Evolutionary conservation across 768 basidiomycete genomes (phyloP).

Genomic region (Leucosporidium yakuticum): DNA sequence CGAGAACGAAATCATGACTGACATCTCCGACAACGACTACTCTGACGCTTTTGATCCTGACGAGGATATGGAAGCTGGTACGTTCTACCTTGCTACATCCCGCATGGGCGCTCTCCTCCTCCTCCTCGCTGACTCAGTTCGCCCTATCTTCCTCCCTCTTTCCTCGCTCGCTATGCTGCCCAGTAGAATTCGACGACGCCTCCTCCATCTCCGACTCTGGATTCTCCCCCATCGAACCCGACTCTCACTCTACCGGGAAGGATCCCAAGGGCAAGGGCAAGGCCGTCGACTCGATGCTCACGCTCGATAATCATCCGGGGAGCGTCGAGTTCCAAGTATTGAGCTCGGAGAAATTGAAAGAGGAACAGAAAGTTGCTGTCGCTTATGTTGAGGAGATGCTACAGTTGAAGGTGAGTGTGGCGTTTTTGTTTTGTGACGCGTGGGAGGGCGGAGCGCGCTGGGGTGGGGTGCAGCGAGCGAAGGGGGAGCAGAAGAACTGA

Average conservation of each 20-base stretch:
- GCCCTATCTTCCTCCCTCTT: too few relatives aligned
- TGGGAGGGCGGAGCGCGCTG: not conserved
- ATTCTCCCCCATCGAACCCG: slow-evolving; percentile 16
- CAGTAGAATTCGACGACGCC: not conserved
- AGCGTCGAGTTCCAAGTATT: slow-evolving; percentile 21
- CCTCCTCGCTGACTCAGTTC: too few relatives aligned
- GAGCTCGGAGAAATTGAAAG: slow-evolving; percentile 56
- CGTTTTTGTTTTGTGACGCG: not conserved
- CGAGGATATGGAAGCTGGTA: too few relatives aligned
- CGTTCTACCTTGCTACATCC: too few relatives aligned
- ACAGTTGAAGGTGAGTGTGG: slow-evolving; percentile 66
- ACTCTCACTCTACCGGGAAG: not conserved
- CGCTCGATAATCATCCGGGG: not conserved
- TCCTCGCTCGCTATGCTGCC: too few relatives aligned
- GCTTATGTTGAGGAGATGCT: slow-evolving; percentile 84
- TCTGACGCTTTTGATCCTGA: too few relatives aligned
- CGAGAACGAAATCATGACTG: too few relatives aligned
- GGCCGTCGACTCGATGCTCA: not conserved
- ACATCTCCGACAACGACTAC: too few relatives aligned
- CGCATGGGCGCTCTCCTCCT: too few relatives aligned
- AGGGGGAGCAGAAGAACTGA: not conserved
- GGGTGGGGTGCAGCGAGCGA: not conserved
- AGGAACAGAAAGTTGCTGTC: slow-evolving; percentile 67
- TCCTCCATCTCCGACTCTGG: slow-evolving; percentile 20
- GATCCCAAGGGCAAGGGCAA: slow-evolving; percentile 19